phyloP scores from a whole-genome alignment of 768 basidiomycete genomes.

The Lactarius sanguifluus region DNA sequence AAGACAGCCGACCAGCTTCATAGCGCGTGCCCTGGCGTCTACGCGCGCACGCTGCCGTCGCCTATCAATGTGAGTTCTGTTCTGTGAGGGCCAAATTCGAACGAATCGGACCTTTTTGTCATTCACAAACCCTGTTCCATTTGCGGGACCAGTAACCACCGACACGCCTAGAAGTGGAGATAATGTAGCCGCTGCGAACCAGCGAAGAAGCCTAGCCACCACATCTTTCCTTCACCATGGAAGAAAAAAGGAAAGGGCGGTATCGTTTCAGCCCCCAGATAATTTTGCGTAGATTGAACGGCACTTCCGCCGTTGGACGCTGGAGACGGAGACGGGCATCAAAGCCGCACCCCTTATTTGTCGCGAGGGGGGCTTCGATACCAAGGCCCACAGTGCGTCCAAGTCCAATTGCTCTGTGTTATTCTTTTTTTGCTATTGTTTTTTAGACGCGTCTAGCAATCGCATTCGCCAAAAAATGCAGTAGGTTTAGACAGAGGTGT shows the following conservation, averaged over 20 bases:
- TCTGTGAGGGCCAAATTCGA: background rate
- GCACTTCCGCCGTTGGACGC: background rate
- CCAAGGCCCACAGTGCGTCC: background rate
- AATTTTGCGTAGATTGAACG: constrained; percentile 18
- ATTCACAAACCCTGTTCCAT: constrained; percentile 17
- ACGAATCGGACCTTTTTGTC: background rate
- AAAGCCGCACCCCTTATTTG: constrained; percentile 18
- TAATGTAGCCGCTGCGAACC: constrained; percentile 1
- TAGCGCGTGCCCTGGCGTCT: background rate
- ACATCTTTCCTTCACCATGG: background rate
- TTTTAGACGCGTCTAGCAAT: background rate
- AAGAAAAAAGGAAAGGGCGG: background rate
- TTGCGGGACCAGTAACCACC: constrained; percentile 10
- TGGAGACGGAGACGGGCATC: constrained; percentile 5
- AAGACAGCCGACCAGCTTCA: background rate
- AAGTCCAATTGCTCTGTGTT: background rate
- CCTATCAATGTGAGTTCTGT: background rate
- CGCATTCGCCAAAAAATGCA: background rate
- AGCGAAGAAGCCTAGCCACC: background rate
- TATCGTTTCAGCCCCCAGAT: background rate
- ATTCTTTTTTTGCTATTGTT: background rate
- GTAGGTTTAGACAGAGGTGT: background rate
- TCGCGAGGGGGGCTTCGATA: background rate
- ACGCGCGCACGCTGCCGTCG: background rate
- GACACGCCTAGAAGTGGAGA: constrained; percentile 17